Conservation (phyloP, 768 basidiomycete genomes). For the Psilocybe cyanescens region DNA sequence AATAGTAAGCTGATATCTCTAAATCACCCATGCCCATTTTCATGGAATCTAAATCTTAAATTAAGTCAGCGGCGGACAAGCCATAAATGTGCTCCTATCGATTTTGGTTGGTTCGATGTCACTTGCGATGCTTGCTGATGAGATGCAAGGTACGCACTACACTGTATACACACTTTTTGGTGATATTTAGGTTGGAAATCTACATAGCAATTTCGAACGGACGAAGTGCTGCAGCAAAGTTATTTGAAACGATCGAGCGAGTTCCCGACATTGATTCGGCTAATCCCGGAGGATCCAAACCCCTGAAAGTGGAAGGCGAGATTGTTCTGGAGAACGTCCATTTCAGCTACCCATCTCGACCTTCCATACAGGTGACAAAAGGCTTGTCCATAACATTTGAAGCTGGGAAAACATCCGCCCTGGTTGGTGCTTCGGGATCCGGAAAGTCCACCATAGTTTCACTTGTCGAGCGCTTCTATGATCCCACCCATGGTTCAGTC, state of each 20-base stretch:
- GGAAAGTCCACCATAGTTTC: constrained; percentile 86
- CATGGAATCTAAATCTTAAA: not conserved
- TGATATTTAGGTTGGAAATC: too few species aligned
- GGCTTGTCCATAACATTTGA: constrained; percentile 16
- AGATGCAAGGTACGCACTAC: constrained; percentile 66
- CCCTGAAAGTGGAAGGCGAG: constrained; percentile 65
- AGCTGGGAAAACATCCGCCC: constrained; percentile 68
- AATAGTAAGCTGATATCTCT: constrained; percentile 41
- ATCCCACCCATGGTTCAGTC: constrained; percentile 64
- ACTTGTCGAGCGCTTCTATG: constrained; percentile 79
- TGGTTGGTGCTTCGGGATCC: constrained; percentile 85
- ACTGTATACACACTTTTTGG: constrained; percentile 5
- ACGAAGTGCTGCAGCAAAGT: constrained; percentile 90
- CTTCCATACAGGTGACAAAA: constrained; percentile 18
- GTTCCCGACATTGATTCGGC: constrained; percentile 86
- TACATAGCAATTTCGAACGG: constrained; percentile 70
- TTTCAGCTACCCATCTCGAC: constrained; percentile 21
- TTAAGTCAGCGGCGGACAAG: constrained; percentile 63
- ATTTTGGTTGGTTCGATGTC: constrained; percentile 93
- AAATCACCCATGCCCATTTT: not conserved
- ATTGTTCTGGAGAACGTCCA: constrained; percentile 15
- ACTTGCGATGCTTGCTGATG: constrained; percentile 81
- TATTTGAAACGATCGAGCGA: constrained; percentile 88
- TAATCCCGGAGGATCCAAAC: constrained; percentile 66
- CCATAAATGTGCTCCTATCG: constrained; percentile 85